A percentile compares a stretch with the other conserved stretches of the same genome.
These are phyloP conservation scores for Dioszegia crocea DNA, from an alignment of 768 basidiomycete species.

Conservation along the genomic window DNA sequence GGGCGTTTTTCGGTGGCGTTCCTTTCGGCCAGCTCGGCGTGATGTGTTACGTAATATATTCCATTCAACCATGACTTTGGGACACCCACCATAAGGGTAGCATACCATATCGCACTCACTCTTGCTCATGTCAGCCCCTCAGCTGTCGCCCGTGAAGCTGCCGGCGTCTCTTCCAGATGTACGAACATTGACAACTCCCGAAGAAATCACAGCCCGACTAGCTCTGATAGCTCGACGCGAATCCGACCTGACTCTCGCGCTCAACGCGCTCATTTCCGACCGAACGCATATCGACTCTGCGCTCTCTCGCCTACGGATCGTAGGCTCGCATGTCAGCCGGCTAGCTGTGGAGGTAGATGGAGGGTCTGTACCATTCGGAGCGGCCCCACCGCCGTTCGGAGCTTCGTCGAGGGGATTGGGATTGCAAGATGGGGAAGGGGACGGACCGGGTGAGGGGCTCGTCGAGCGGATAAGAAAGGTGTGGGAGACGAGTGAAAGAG, in stretches of 20 bases:
- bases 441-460: constrained; percentile 29
- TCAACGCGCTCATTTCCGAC: constrained; percentile 66
- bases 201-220: constrained; percentile 40
- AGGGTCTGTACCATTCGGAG: not conserved
- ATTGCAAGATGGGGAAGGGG: constrained; percentile 61
- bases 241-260: constrained; percentile 66
- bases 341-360: constrained; percentile 33
- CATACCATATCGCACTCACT: too few species aligned
- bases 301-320: constrained; percentile 20
- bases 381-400: constrained; percentile 2
- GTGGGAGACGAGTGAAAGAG: constrained; percentile 59
- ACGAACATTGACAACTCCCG: constrained; percentile 30
- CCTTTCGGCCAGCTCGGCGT: not conserved
- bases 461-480: constrained; percentile 47
- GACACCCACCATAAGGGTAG: too few species aligned
- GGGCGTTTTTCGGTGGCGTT: not conserved
- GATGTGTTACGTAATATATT: not conserved
- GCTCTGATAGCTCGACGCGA: constrained; percentile 65
- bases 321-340: constrained; percentile 24
- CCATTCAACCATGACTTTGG: too few species aligned
- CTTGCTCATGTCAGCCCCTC: constrained; percentile 11
- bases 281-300: constrained; percentile 60
- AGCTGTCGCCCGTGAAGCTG: constrained; percentile 11
- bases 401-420: constrained; percentile 31
- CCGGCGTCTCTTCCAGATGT: constrained; percentile 21